These are phyloP conservation scores for Fusarium beomiforme DNA, from an alignment of 2,329 filamentous ascomycete genomes.

Conservation along the genomic window DNA sequence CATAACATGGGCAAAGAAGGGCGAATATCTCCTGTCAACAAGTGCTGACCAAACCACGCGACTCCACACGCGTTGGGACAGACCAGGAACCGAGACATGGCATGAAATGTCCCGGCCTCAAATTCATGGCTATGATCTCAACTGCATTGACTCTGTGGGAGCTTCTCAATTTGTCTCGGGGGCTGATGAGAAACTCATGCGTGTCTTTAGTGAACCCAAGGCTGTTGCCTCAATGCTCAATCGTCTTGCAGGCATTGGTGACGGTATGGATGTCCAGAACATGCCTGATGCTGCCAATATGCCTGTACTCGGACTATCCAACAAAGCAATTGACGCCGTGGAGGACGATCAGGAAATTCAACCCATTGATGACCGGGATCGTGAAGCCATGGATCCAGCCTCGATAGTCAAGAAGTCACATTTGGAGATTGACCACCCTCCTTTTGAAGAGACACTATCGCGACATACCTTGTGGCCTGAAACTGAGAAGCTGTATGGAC, in stretches of 20 bases:
- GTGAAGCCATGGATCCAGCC: slow-evolving; percentile 64
- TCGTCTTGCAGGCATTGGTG: slow-evolving; percentile 71
- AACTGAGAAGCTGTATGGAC: slow-evolving; percentile 94
- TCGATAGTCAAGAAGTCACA: slow-evolving; percentile 67
- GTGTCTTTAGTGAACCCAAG: slow-evolving; percentile 91
- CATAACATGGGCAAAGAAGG: slow-evolving; percentile 83
- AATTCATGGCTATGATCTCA: slow-evolving; percentile 97
- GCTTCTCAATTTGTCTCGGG: slow-evolving; percentile 87
- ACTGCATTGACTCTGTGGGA: slow-evolving; percentile 85
- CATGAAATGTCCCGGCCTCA: slow-evolving; percentile 96
- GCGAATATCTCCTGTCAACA: slow-evolving; percentile 87
- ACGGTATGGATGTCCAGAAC: slow-evolving; percentile 48
- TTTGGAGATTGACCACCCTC: slow-evolving; percentile 76
- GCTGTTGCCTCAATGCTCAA: slow-evolving; percentile 80
- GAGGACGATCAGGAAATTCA: slow-evolving; percentile 60
- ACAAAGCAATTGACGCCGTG: slow-evolving; percentile 81
- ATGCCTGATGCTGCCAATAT: slow-evolving; percentile 93
- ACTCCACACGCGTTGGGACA: slow-evolving; percentile 82
- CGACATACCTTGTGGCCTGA: slow-evolving; percentile 96
- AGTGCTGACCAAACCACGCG: slow-evolving; percentile 93
- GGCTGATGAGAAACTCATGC: slow-evolving; percentile 96
- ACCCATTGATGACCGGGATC: slow-evolving; percentile 58
- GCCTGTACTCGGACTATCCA: slow-evolving; percentile 92
- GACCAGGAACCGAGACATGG: slow-evolving; percentile 69
- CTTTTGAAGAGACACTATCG: slow-evolving; percentile 88